These are phyloP conservation scores for Citrus unshiu DNA, from an alignment of 345 rosid genomes.

Conservation along the genomic window DNA sequence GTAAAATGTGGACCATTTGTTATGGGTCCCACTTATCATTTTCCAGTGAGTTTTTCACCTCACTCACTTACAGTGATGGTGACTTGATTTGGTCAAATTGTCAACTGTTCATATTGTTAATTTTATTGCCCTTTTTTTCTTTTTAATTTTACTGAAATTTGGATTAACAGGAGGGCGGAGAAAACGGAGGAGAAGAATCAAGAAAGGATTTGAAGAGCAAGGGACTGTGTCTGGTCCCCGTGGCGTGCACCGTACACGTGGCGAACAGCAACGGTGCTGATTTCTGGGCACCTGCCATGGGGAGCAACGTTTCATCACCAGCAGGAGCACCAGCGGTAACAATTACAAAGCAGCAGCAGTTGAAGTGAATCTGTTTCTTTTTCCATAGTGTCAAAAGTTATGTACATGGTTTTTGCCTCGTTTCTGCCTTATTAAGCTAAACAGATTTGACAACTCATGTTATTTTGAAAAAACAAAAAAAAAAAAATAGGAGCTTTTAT, in stretches of 20 bases:
- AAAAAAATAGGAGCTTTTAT: not conserved
- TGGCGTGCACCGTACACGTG: conserved; percentile 59
- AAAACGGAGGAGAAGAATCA: conserved; percentile 28
- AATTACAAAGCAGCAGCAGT: not conserved
- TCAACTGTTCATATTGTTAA: not conserved
- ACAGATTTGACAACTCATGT: conserved; percentile 1
- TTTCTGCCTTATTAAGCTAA: not conserved
- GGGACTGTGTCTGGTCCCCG: conserved; percentile 80
- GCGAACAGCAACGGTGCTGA: conserved; percentile 74
- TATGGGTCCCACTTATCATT: not conserved
- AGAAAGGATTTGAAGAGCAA: conserved; percentile 58
- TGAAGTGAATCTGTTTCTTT: not conserved
- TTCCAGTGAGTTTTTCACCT: too few relatives aligned
- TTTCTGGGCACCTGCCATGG: conserved; percentile 78
- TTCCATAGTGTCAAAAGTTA: not conserved
- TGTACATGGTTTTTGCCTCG: conserved; percentile 4
- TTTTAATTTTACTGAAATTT: not conserved
- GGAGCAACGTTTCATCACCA: conserved; percentile 22
- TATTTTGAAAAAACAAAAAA: not conserved
- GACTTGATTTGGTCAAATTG: not conserved
- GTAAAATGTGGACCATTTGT: not conserved
- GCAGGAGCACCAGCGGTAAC: conserved; percentile 12
- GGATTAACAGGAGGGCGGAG: conserved; percentile 35
- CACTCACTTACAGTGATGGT: not conserved
- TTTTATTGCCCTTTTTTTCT: not conserved